Evolutionary conservation across 2,329 filamentous ascomycete genomes (phyloP), one percentile per base, ranked within the genome.

Genomic region (Colletotrichum sp.): DNA sequence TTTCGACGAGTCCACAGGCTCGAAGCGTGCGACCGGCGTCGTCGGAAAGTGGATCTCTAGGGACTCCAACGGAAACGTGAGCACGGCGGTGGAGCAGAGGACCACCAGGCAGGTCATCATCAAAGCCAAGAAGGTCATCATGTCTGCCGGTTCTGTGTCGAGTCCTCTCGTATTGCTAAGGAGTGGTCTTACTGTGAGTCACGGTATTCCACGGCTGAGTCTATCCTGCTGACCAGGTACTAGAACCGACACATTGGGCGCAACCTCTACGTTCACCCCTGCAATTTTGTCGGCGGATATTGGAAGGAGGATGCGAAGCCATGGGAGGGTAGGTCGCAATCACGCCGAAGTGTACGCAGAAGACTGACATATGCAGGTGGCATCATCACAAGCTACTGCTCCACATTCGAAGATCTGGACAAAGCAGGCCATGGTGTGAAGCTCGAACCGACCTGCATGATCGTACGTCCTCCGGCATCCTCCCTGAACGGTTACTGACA

Each of bases 261-360:
- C 9, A 95, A 98, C 80, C 90, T 98, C 5, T 89, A 97, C 80
- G 84, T 98, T 1, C 96, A 98, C 81, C 96, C 96, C 2, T 93
- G 92, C 80, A 90, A 88, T 80, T 82, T 88, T 11, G 80, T 92
- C 8, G 83, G 84, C 6, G 94, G 90, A 3, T 87, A 93, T n/a
- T 96, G 93, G 83, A 88, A 93, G 36, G 89, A 95, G 75, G 92
- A 94, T 44, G 89, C 93, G 25, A 90, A 88, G n/a, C 92, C 92
- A 1, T 95, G 93, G 93, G 92, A 93, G 83, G 88, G 87, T 84
- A 78, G 77, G 80, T 75, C 55, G 25, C 16, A 52, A 22, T 8
- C 44, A 52, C 44, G 44, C 12, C 44, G 22, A 22, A 52, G 6
- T 13, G 44, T 7, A 22, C 11, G 44, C n/a, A 7, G 11, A 25